phyloP scores from a whole-genome alignment of 2,329 filamentous ascomycete genomes.

The Aspergillus felis region DNA sequence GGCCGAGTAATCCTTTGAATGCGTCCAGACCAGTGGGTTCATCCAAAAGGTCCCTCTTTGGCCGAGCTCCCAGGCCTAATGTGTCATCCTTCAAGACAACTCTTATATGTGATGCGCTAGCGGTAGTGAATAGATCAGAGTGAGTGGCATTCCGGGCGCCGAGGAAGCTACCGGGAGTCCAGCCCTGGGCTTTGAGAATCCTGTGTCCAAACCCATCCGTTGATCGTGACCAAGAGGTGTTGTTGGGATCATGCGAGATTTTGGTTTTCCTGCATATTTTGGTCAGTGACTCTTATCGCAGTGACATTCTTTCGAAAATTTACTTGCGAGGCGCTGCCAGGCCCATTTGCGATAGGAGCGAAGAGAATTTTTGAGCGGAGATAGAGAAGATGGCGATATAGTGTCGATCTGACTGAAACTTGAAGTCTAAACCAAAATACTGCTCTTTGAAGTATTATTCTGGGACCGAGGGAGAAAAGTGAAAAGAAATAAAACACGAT shows the following conservation, averaged over 20 bases:
- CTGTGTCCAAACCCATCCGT: constrained; percentile 81
- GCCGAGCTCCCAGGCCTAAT: constrained; percentile 79
- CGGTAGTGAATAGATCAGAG: constrained; percentile 70
- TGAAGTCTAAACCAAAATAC: background rate
- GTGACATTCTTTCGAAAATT: constrained; percentile 4
- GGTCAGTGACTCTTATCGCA: constrained; percentile 1
- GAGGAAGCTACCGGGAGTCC: constrained; percentile 79
- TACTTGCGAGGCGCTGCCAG: constrained; percentile 67
- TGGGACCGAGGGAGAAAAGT: background rate
- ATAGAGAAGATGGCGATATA: background rate
- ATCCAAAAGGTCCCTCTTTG: constrained; percentile 60
- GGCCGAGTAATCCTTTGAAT: constrained; percentile 79
- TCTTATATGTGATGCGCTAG: constrained; percentile 79
- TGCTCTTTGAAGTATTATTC: background rate
- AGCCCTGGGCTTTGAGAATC: constrained; percentile 83
- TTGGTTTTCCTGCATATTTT: constrained; percentile 54
- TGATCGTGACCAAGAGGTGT: constrained; percentile 85
- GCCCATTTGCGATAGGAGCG: constrained; percentile 52
- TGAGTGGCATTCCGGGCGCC: constrained; percentile 75
- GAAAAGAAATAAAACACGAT: background rate
- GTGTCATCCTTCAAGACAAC: constrained; percentile 86
- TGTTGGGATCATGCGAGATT: constrained; percentile 89
- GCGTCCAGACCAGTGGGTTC: constrained; percentile 81
- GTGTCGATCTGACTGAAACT: background rate
- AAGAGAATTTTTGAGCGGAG: background rate